These are phyloP conservation scores for Melaleuca alternifolia DNA, from an alignment of 345 rosid genomes.

Conservation along the genomic window DNA sequence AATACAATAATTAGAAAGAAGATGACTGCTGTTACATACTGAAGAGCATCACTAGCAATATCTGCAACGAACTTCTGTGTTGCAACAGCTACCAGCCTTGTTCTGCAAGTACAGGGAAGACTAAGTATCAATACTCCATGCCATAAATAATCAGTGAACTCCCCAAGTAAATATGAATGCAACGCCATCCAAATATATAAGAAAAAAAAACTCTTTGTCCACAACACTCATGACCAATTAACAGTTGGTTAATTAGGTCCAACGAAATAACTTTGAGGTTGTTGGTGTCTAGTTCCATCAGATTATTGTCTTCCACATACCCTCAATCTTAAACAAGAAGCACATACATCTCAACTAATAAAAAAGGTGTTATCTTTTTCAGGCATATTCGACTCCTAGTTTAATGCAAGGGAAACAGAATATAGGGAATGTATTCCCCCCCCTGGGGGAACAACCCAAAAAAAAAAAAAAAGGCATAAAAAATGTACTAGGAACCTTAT, in stretches of 20 bases:
- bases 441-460: no score
- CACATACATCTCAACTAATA: not conserved
- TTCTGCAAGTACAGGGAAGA: conserved; percentile 27
- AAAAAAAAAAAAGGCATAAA: not conserved
- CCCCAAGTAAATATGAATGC: not conserved
- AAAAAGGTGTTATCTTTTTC: not conserved
- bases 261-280: rapidly evolving
- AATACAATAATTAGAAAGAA: not conserved
- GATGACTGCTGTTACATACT: conserved; percentile 26
- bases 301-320: not conserved
- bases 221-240: not conserved
- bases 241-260: not conserved
- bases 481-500: not conserved
- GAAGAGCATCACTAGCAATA: conserved; percentile 86
- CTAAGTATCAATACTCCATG: not conserved
- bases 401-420: not conserved
- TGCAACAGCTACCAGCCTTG: conserved; percentile 88
- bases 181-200: not conserved
- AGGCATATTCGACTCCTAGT: not conserved
- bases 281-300: not conserved
- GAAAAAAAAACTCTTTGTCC: not conserved
- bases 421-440: not conserved
- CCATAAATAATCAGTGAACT: not conserved
- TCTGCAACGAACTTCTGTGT: conserved; percentile 94
- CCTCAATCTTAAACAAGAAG: not conserved